phyloP scores from a whole-genome alignment of 108 stramenopile species.

The Nitzschia sp. region DNA sequence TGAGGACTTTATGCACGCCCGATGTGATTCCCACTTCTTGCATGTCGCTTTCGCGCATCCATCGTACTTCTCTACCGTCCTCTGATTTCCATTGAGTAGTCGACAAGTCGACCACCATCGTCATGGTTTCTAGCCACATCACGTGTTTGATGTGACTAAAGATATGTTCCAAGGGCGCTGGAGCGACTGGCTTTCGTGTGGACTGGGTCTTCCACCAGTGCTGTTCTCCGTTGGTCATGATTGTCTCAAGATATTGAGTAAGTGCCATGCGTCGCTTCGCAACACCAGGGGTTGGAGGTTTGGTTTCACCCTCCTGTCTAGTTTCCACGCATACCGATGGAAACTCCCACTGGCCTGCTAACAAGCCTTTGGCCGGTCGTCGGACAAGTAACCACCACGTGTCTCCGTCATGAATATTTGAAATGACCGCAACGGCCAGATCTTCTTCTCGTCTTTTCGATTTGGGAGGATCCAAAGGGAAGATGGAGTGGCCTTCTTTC shows the following conservation, averaged over 20 bases:
- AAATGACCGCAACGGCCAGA: constrained; percentile 64
- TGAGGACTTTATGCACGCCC: constrained; percentile 77
- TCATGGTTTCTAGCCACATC: constrained; percentile 64
- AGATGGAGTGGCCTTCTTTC: constrained; percentile 52
- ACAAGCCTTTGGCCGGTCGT: constrained; percentile 64
- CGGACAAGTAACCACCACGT: constrained; percentile 71
- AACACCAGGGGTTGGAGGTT: background rate
- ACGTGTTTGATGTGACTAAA: constrained; percentile 81
- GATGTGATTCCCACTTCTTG: constrained; percentile 75
- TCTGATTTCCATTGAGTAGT: constrained; percentile 36
- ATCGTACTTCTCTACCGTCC: constrained; percentile 60
- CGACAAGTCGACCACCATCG: constrained; percentile 11
- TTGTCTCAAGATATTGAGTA: background rate
- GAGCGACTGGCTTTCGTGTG: background rate
- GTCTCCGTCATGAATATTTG: constrained; percentile 14
- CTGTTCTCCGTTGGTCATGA: background rate
- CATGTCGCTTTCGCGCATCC: constrained; percentile 81
- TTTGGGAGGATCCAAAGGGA: constrained; percentile 82
- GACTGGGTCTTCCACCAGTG: background rate
- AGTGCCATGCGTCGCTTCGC: background rate
- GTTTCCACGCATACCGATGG: constrained; percentile 56
- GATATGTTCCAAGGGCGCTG: constrained; percentile 66
- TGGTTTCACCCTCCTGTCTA: constrained; percentile 15
- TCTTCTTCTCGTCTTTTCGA: constrained; percentile 79
- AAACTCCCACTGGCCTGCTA: constrained; percentile 91